Percentiles rank a stretch among this genome's conserved stretches.
These are phyloP conservation scores for Apiotrichum gracile DNA, from an alignment of 1,284 basidiomycete genomes.

Conservation along the genomic window DNA sequence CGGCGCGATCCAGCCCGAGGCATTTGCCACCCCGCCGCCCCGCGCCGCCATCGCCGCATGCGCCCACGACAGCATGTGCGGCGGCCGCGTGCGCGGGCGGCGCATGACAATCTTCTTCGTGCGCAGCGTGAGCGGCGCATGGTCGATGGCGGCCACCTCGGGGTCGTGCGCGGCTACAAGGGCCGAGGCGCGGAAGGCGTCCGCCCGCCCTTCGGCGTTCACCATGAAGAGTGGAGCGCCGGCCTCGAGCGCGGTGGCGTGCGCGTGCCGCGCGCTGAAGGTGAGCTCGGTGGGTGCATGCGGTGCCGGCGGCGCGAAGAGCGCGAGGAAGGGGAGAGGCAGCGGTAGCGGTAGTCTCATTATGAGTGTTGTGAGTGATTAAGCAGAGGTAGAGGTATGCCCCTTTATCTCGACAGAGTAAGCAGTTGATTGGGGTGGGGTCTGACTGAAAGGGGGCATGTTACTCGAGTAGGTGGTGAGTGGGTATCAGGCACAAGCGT, in stretches of 20 bases:
- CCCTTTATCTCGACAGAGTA: too few species aligned
- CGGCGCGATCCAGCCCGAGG: conserved; percentile 10
- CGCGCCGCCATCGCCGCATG: conserved; percentile 3
- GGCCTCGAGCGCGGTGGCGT: conserved; percentile 19
- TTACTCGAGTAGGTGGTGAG: too few species aligned
- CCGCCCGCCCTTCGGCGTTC: not conserved
- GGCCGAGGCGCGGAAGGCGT: not conserved
- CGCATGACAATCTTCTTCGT: conserved; percentile 32
- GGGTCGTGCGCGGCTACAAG: not conserved
- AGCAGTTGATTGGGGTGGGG: too few species aligned
- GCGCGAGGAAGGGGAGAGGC: not conserved
- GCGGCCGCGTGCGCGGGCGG: conserved; percentile 31
- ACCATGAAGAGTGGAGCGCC: conserved; percentile 1
- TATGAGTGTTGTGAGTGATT: not conserved
- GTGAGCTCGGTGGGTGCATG: conserved; percentile 8
- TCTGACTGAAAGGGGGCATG: too few species aligned
- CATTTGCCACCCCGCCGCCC: not conserved
- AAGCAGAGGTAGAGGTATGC: too few species aligned
- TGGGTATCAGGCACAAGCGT: too few species aligned
- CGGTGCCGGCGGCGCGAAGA: not conserved
- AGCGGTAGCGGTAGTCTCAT: not conserved
- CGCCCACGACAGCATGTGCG: conserved; percentile 37
- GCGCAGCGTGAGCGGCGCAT: conserved; percentile 22
- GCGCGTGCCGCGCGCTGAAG: conserved; percentile 32
- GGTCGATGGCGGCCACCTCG: not conserved